Evolutionary conservation across 306 rosid species (phyloP), one percentile per base, ranked within the genome.

Genomic region (Myrica gale): DNA sequence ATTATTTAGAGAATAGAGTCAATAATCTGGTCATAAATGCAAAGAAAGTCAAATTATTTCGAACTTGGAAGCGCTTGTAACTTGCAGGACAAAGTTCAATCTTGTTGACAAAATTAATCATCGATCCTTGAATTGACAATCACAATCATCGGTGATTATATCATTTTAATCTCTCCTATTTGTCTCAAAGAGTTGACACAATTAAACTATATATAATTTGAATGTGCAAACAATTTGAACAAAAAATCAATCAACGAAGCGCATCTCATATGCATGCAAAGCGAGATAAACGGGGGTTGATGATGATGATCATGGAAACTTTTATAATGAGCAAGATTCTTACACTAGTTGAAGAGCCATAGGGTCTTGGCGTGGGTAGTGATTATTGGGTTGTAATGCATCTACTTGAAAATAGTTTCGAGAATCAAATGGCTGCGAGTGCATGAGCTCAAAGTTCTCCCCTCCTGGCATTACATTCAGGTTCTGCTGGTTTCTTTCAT

Each of bases 291-390:
- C 3, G 5, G 45, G 15, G 8, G 17, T 63, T 63, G 69, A 41
- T 17, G 47, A 63, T 16, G 5, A 56, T 3, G 62, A 20, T 5
- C 4, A 48, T 48, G 48, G 8, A 39, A 63, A 63, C 13, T 21
- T 63, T 63, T 4, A 39, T 37, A 15, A 48, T 63, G 69, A 41
- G 47, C 5, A 16, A 46, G 58, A 53, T 48, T 17, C 89, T 85
- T 88, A 92, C 87, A 86, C 93, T 81, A 93, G 87, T 77, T 91
- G 98, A 68, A 93, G 96, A 73, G 97, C 70, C 80, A 88, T 84
- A 73, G 87, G 92, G 73, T 93, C 98, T 61, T 89, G 91, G 58
- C 90, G 91, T 15, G 90, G 79, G 72, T 92, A 85, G 47, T 89
- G 85, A 69, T 73, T 81, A 81, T 74, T 87, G 65, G 93, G 92